Evolutionary conservation across 2,329 filamentous ascomycete genomes (phyloP), one percentile per base, ranked within the genome.

Genomic region (Trichophyton schoenleinii): DNA sequence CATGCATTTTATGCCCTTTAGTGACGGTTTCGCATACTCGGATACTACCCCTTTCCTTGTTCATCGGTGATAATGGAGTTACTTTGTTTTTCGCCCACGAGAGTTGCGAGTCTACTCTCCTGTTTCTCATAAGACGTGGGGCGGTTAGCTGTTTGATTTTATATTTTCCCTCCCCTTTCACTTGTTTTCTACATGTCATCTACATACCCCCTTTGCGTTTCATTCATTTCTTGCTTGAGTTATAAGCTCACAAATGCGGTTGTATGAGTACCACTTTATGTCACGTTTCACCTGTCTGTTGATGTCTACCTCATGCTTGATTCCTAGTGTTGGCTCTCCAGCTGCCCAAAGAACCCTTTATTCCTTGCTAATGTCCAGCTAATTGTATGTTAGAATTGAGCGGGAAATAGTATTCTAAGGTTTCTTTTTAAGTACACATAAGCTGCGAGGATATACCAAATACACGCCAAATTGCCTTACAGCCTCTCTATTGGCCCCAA

Each of bases 1-100:
- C 20, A 31, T 53, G 49, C 49, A 53, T 53, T 31, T 53, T 25
- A 25, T 34, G 25, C 25, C 41, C 36, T 18, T 57, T 38, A n/a
- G n/a, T 38, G 34, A 44, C n/a, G n/a, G 55, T 58, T 58, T 41
- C 38, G 55, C 55, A 58, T 58, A 58, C 28, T 58, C 55, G 49
- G 49, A 53, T 53, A 53, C 22, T 53, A 25, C 13, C 31, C 13
- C 31, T 53, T 25, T 31, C 3, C 34, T 38, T 38, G 11, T 8
- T 53, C 15, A n/a, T 44, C 41, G 49, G 49, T 53, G 49, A 53
- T 53, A 15, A 53, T 34, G 49, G 49, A 53, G 49, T 53, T 53
- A 25, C 9, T 31, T 53, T 31, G 4, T 25, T 53, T 31, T 53
- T 31, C 5, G 49, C 28, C 28, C 28, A 53, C 9, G 22, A 48